Evolutionary conservation across 2,329 filamentous ascomycete species (phyloP), one percentile per base, ranked within the genome.

Genomic region (Aspergillus fischeri): DNA sequence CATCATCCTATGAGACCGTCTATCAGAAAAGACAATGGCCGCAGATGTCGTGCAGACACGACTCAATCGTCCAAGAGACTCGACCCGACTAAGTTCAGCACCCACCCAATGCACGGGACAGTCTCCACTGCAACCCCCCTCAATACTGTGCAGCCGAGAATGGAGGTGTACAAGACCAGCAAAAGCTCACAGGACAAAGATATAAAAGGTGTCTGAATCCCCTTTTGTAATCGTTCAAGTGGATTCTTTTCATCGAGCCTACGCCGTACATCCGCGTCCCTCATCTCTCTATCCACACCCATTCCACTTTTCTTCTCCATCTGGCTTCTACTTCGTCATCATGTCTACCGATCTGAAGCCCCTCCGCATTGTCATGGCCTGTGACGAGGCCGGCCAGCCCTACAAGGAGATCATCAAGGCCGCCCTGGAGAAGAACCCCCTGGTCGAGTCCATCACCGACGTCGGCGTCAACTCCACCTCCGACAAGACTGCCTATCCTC

Each of bases 401-500:
- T 94, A 94, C 83, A 94, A 93, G 76, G 84, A 86, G 71, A 83
- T 85, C 64, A 87, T 95, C 77, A 90, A 90, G 71, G 79, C 81
- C 53, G 86, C 91, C 69, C 84, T 95, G 59, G 80, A 87, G 63
- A 79, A 83, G 50, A 84, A 89, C 75, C 75, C 83, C 2, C 84
- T 86, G 60, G 89, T 95, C 62, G 76, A 80, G 55, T 81, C 83
- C 60, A 81, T 94, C 62, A 81, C 83, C 60, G 91, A 95, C 69
- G 89, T 94, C 51, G 91, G 91, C 65, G 87, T 90, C 63, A 78
- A 84, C 65, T 78, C 80, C 48, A 68, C 79, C 55, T 76, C 79
- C 56, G 89, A 94, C 80, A 91, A 90, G 73, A 93, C 89, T 1
- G 87, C 90, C 2, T 95, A 95, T 73, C 89, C 91, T 0, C 87